Evolutionary conservation across 2,329 filamentous ascomycete genomes (phyloP).

Genomic region (Neonectria ditissima): DNA sequence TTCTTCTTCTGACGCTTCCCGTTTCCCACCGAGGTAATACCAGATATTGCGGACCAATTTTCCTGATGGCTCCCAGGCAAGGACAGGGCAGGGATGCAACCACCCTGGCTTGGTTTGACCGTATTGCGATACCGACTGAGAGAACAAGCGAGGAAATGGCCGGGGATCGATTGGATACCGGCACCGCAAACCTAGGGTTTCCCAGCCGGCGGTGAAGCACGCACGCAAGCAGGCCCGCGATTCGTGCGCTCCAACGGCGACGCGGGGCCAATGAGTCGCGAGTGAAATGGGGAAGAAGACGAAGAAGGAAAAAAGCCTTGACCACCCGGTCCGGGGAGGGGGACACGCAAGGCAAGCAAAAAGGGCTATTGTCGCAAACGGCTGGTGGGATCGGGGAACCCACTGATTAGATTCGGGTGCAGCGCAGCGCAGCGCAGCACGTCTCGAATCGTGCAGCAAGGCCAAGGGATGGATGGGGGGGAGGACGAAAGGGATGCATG

Average conservation of each 20-base stretch:
- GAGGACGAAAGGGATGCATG: conserved; percentile 18
- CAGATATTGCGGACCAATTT: conserved; percentile 11
- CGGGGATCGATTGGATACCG: conserved; percentile 25
- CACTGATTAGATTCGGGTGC: conserved; percentile 6
- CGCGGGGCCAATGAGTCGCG: conserved; percentile 13
- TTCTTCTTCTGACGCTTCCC: neutral
- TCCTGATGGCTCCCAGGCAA: neutral
- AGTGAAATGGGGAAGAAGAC: conserved; percentile 1
- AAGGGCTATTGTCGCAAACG: conserved; percentile 12
- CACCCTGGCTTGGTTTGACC: conserved; percentile 1
- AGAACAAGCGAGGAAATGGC: conserved; percentile 16
- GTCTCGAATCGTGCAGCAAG: conserved; percentile 17
- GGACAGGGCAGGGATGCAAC: conserved; percentile 1
- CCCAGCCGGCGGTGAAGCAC: conserved; percentile 28
- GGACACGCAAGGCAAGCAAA: no score
- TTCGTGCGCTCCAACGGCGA: conserved; percentile 17
- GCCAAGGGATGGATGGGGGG: neutral
- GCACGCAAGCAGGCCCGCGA: conserved; percentile 7
- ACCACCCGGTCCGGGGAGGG: conserved; percentile 12
- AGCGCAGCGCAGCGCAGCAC: conserved; percentile 1
- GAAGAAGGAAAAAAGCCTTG: neutral
- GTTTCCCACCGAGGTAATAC: neutral
- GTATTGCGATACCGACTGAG: conserved; percentile 17
- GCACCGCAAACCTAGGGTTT: conserved; percentile 5
- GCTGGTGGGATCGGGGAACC: conserved; percentile 6